These are phyloP conservation scores for Paramecium bursaria DNA, from an alignment of 73 alveolate species.

Conservation along the genomic window DNA sequence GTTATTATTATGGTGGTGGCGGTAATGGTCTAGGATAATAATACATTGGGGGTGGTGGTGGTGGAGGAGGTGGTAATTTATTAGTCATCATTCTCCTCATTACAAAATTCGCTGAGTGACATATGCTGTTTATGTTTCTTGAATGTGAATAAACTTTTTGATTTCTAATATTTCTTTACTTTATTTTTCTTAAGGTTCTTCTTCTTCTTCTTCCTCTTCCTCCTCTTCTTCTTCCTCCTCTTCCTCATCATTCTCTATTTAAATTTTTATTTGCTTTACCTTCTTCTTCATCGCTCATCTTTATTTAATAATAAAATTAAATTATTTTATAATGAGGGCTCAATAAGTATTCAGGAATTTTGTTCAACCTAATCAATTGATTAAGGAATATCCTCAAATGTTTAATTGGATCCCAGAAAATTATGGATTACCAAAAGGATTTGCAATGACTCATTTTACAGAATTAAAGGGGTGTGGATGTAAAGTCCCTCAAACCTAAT, in stretches of 20 bases:
- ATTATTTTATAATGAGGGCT: too few relatives aligned
- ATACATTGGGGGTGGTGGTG: too few relatives aligned
- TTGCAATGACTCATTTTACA: slow-evolving; percentile 80
- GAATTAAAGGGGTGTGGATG: slow-evolving; percentile 95
- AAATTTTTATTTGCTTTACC: too few relatives aligned
- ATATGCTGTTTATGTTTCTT: too few relatives aligned
- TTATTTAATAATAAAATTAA: too few relatives aligned
- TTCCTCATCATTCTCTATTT: not conserved
- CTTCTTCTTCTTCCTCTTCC: not conserved
- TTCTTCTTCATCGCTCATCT: too few relatives aligned
- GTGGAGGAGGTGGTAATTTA: too few relatives aligned
- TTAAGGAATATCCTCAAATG: not conserved
- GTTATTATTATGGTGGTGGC: too few relatives aligned
- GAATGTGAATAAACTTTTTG: too few relatives aligned
- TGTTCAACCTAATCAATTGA: not conserved
- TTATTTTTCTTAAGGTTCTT: not conserved
- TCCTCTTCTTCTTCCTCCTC: not conserved
- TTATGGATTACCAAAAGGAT: slow-evolving; percentile 78
- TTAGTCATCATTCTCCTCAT: too few relatives aligned
- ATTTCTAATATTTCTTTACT: not conserved
- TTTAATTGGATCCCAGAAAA: slow-evolving; percentile 73
- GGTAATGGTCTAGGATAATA: too few relatives aligned
- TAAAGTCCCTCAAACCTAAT: slow-evolving; percentile 87
- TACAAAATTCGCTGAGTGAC: too few relatives aligned
- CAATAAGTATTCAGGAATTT: not conserved